Evolutionary conservation across 1,284 basidiomycete species (phyloP).

Genomic region (Leccinum subatratum): DNA sequence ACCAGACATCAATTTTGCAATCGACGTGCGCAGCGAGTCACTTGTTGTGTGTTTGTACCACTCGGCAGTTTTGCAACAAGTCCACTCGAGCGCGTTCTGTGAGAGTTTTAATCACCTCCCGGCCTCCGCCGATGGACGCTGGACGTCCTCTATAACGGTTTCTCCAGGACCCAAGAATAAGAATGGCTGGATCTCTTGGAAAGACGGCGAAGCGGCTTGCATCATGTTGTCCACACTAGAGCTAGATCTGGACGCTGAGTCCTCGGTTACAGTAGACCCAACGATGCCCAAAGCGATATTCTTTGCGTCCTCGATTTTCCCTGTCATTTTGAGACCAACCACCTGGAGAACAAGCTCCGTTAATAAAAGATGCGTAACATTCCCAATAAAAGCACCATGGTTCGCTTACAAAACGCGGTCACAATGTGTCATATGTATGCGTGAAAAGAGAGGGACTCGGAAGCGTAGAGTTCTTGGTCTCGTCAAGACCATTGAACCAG

Average conservation of each 20-base stretch:
- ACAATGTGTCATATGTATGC: constrained; percentile 91
- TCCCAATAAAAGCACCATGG: constrained; percentile 10
- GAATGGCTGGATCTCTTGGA: constrained; percentile 50
- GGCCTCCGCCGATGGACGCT: too few species aligned
- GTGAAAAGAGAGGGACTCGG: constrained; percentile 78
- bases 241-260: constrained; percentile 31
- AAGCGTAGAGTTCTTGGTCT: constrained; percentile 51
- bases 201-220: constrained; percentile 45
- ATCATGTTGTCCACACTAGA: constrained; percentile 42
- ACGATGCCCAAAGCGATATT: constrained; percentile 86
- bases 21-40: constrained; percentile 6
- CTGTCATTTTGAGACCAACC: constrained; percentile 94
- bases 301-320: constrained; percentile 87
- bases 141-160: too few species aligned
- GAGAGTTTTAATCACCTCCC: too few species aligned
- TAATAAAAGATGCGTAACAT: constrained; percentile 20
- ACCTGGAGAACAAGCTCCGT: constrained; percentile 96
- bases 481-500: constrained; percentile 71
- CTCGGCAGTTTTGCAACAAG: neutral
- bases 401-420: constrained; percentile 76
- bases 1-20: constrained; percentile 13
- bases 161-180: constrained; percentile 51
- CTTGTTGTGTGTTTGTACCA: neutral
- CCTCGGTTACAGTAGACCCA: constrained; percentile 53
- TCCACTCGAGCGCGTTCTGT: too few species aligned